Base-by-base conservation (phyloP, 1,139 yeast genomes). In the Yueomyces sp. region DNA sequence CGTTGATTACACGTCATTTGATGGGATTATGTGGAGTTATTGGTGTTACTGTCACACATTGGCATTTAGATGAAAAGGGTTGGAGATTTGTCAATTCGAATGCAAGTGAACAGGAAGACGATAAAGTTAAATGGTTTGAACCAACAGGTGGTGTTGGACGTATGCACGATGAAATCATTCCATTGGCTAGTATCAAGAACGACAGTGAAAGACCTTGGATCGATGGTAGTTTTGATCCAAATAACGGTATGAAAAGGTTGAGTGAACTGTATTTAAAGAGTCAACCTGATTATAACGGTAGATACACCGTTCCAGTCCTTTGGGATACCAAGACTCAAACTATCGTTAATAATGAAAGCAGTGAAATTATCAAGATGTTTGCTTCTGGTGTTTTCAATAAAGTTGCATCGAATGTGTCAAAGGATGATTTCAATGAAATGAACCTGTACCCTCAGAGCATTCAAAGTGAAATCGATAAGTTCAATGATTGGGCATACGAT, bases 251-350 rank as follows among this genome's bases (percentile, higher is more conserved):
- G 48, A 63, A 71, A 45, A 70, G 87, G 52, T 53, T 89, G 43
- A 71, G 80, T 38, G 81, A 89, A 50, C 57, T 89, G 36, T 89
- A 89, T 62, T 78, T 67, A 62, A 79, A 78, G 61, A 86, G 84
- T 11, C 69, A 85, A 43, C 81, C 91, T 3, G 73, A 81, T 35
- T 89, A 86, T 61, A 66, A 61, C 25, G 95, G 93, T 3, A 71
- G 96, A 49, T 83, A 75, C 60, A 89, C 97, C 1, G 97, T 89
- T 36, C 97, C 97, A 1, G 83, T 87, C 2, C 69, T 89, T 52
- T 89, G 95, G 94, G 97, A 89, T 62, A 82, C 74, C 57, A 80
- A 87, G 63, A 72, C 73, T 36, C 67, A 75, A 46, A 83, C 95
- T 2, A 83, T 89, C 60, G 97, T 89, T 46, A 85, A 76, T 67